These are phyloP conservation scores for Pterulicium gracile DNA, from an alignment of 1,284 basidiomycete species.

Conservation along the genomic window DNA sequence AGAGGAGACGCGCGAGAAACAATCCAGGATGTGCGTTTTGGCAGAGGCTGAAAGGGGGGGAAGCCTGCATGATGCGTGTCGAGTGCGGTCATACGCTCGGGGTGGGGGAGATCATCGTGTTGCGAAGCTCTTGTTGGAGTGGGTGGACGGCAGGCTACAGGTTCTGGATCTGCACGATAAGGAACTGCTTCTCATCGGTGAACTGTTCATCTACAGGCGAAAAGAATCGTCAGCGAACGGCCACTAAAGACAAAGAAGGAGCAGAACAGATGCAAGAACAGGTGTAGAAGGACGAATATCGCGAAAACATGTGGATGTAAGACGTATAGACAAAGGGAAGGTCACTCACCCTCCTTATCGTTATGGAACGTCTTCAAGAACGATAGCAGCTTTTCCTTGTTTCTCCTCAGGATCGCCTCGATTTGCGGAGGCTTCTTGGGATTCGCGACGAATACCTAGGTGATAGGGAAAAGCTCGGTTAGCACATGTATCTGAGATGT, in stretches of 20 bases:
- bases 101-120: no score
- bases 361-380: slow-evolving; percentile 96
- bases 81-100: no score
- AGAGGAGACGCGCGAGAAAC: no score
- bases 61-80: no score
- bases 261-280: background rate
- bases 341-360: slow-evolving; percentile 88
- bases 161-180: slow-evolving; percentile 79
- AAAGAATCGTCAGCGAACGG: background rate
- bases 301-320: slow-evolving; percentile 1
- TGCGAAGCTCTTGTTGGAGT: no score
- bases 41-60: no score
- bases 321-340: background rate
- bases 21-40: no score
- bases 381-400: slow-evolving; percentile 85
- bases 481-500: no score
- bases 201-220: slow-evolving; percentile 82
- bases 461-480: slow-evolving; percentile 3
- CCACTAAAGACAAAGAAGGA: background rate
- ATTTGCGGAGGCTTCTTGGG: slow-evolving; percentile 98
- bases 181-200: slow-evolving; percentile 94
- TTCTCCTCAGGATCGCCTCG: slow-evolving; percentile 82
- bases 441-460: slow-evolving; percentile 96
- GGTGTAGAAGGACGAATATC: background rate
- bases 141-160: no score